These are phyloP conservation scores for Voacanga thouarsii DNA, from an alignment of 257 asterid species.

Conservation along the genomic window DNA sequence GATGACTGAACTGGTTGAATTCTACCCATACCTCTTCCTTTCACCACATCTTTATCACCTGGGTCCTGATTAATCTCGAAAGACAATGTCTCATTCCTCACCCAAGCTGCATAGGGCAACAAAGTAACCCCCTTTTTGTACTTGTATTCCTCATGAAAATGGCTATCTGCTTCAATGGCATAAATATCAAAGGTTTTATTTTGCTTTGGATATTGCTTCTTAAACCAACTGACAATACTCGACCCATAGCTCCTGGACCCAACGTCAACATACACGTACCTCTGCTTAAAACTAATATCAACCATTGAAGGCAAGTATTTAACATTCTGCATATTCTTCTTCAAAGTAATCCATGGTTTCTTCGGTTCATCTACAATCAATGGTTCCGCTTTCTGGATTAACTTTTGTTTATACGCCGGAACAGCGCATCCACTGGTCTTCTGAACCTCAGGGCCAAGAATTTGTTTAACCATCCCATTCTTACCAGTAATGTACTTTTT, in stretches of 20 bases:
- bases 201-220: slow-evolving; percentile 94
- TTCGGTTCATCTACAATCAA: slow-evolving; percentile 76
- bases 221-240: slow-evolving; percentile 96
- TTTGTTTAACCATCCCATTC: slow-evolving; percentile 17
- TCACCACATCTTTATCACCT: slow-evolving; percentile 54
- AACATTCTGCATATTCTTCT: slow-evolving; percentile 66
- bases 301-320: slow-evolving; percentile 78
- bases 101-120: slow-evolving; percentile 97
- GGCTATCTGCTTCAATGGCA: slow-evolving; percentile 87
- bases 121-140: slow-evolving; percentile 74
- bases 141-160: slow-evolving; percentile 64
- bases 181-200: slow-evolving; percentile 83
- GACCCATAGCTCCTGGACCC: slow-evolving; percentile 96
- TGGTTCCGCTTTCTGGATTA: slow-evolving; percentile 69
- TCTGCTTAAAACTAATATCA: slow-evolving; percentile 76
- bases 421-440: slow-evolving; percentile 45
- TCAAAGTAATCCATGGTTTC: slow-evolving; percentile 92
- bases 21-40: slow-evolving; percentile 93
- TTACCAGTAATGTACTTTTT: slow-evolving; percentile 30
- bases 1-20: slow-evolving; percentile 78
- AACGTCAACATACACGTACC: slow-evolving; percentile 80
- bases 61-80: slow-evolving; percentile 86
- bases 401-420: slow-evolving; percentile 55
- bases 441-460: slow-evolving; percentile 14
- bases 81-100: slow-evolving; percentile 67